phyloP scores from a whole-genome alignment of 2,329 filamentous ascomycete genomes.

The Coniochaeta sp. region DNA sequence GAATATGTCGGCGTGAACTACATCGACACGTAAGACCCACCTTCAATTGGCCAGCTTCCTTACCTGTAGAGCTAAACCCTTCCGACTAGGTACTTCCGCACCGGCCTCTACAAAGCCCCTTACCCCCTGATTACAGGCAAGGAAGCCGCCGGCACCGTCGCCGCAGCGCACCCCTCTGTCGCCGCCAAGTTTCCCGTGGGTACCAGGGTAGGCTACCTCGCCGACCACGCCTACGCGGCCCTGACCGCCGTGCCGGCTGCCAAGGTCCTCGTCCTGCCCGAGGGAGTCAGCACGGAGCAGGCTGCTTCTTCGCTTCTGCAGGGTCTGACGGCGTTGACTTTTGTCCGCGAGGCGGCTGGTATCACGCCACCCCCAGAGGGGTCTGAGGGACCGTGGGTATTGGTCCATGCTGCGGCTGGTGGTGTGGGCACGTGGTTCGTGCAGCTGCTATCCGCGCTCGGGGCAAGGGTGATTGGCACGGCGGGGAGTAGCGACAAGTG shows the following conservation, averaged over 20 bases:
- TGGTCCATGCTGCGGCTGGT: slow-evolving; percentile 77
- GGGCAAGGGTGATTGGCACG: slow-evolving; percentile 73
- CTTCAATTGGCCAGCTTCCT: neutral
- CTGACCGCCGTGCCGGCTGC: slow-evolving; percentile 45
- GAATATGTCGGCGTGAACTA: slow-evolving; percentile 76
- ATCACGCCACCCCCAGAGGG: slow-evolving; percentile 37
- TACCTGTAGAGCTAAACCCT: neutral
- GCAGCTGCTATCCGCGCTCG: slow-evolving; percentile 65
- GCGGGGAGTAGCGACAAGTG: slow-evolving; percentile 68
- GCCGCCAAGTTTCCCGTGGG: slow-evolving; percentile 52
- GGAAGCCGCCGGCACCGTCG: slow-evolving; percentile 68
- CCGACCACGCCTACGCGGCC: slow-evolving; percentile 44
- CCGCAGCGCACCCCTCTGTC: slow-evolving; percentile 46
- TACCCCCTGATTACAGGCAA: slow-evolving; percentile 71
- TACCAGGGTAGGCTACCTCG: slow-evolving; percentile 65
- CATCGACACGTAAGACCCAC: slow-evolving; percentile 61
- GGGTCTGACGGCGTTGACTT: slow-evolving; percentile 73
- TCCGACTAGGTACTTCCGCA: slow-evolving; percentile 66
- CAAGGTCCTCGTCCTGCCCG: slow-evolving; percentile 56
- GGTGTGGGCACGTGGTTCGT: slow-evolving; percentile 70
- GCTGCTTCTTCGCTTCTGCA: slow-evolving; percentile 69
- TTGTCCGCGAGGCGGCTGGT: slow-evolving; percentile 59
- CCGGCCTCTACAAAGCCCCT: slow-evolving; percentile 67
- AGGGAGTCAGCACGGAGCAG: slow-evolving; percentile 48
- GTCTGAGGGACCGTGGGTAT: slow-evolving; percentile 70